Conservation (phyloP, 371 early-diverging fungal species). For the Chytridiales sp. region DNA sequence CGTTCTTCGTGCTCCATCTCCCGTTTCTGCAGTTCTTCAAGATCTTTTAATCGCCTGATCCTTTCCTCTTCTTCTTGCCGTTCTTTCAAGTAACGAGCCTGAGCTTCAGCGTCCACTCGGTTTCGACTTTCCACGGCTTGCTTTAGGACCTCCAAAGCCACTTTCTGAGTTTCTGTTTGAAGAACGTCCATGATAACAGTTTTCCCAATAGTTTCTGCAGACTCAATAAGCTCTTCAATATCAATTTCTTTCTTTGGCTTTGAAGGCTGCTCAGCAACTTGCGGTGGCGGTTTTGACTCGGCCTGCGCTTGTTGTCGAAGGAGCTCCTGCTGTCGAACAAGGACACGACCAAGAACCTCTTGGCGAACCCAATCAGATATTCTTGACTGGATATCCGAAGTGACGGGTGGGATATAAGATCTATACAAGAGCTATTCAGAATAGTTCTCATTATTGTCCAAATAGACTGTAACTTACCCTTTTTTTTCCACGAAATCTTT, state of each 20-base stretch:
- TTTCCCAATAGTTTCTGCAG: background rate
- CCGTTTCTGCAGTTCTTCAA: background rate
- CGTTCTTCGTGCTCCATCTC: slow-evolving; percentile 13
- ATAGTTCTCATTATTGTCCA: too few relatives aligned
- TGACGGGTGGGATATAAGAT: too few relatives aligned
- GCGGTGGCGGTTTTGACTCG: background rate
- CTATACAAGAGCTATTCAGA: too few relatives aligned
- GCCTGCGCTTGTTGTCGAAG: background rate
- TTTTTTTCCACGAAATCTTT: too few relatives aligned
- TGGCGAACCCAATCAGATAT: slow-evolving; percentile 24
- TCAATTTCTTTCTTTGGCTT: background rate
- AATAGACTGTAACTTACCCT: too few relatives aligned
- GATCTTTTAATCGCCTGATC: background rate
- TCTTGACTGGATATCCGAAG: background rate
- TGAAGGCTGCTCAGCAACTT: background rate
- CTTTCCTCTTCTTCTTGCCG: background rate
- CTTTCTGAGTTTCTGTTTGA: background rate
- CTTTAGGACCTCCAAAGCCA: background rate
- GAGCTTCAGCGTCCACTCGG: background rate
- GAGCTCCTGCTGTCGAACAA: slow-evolving; percentile 8
- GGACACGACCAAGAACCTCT: slow-evolving; percentile 17
- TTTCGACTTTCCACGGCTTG: background rate
- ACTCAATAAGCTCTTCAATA: background rate
- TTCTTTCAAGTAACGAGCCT: slow-evolving; percentile 2
- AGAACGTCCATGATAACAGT: background rate